Percentiles rank a stretch among this genome's conserved stretches.
Evolutionary conservation across 345 rosid species (phyloP).

Genomic region (Acer yangbiense): DNA sequence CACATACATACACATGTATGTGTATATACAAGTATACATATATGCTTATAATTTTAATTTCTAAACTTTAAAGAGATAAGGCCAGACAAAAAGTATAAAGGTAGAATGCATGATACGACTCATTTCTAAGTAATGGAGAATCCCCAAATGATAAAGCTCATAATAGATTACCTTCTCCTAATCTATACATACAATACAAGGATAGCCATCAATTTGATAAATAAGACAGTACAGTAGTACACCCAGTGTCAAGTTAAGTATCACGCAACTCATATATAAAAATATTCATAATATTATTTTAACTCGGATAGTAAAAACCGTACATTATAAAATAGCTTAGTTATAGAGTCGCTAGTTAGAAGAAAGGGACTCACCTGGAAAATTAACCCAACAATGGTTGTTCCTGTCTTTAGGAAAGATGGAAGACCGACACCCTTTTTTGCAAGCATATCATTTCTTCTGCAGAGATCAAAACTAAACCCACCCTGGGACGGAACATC

Average conservation of each 20-base stretch:
- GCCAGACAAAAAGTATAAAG: neutral
- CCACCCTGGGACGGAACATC: conserved; percentile 74
- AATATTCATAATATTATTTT: neutral
- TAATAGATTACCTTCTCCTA: neutral
- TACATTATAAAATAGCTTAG: neutral
- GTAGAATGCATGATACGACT: neutral
- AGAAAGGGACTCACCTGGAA: conserved; percentile 50
- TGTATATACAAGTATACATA: neutral
- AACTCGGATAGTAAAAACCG: neutral
- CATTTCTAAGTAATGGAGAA: too few relatives aligned
- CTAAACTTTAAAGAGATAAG: too few relatives aligned
- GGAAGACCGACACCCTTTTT: conserved; percentile 70
- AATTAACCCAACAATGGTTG: conserved; percentile 88
- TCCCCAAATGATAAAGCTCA: neutral
- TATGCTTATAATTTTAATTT: neutral
- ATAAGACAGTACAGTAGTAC: neutral
- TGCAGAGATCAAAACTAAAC: conserved; percentile 85
- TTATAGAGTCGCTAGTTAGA: neutral
- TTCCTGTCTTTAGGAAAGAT: conserved; percentile 79
- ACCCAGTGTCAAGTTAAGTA: neutral
- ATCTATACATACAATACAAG: neutral
- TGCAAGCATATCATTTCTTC: conserved; percentile 72
- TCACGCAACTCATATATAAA: neutral
- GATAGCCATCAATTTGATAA: neutral
- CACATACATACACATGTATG: neutral